These are phyloP conservation scores for Nyssa sinensis DNA, from an alignment of 148 eudicot genomes.

Conservation along the genomic window DNA sequence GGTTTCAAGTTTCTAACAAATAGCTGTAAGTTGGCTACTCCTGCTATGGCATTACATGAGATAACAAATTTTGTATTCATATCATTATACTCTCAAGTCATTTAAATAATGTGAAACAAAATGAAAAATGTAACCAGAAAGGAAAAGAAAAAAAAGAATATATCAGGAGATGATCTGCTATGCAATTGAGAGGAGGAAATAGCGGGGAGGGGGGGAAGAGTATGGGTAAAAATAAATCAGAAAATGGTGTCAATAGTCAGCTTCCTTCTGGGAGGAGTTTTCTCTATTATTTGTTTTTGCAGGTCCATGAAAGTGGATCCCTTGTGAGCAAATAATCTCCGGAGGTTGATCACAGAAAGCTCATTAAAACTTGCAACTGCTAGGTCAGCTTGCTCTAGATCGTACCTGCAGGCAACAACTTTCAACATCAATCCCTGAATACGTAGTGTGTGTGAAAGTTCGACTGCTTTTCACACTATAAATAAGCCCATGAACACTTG, in stretches of 20 bases:
- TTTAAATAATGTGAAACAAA: background rate
- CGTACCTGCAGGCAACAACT: constrained; percentile 56
- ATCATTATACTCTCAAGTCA: background rate
- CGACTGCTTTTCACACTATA: background rate
- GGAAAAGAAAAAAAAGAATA: background rate
- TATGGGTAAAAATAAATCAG: constrained; percentile 20
- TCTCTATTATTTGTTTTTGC: constrained; percentile 82
- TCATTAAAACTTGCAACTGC: constrained; percentile 80
- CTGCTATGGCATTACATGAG: background rate
- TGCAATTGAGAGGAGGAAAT: constrained; percentile 16
- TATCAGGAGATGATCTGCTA: background rate
- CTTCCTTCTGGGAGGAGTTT: constrained; percentile 67
- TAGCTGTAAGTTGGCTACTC: too few species aligned
- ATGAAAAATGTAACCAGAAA: background rate
- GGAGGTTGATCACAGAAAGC: constrained; percentile 85
- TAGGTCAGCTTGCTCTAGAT: constrained; percentile 89
- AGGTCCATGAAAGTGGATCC: constrained; percentile 88
- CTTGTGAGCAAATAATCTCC: constrained; percentile 81
- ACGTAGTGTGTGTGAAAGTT: too few species aligned
- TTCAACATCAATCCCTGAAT: background rate
- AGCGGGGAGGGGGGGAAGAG: background rate
- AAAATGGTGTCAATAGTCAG: constrained; percentile 83
- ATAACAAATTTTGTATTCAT: background rate
- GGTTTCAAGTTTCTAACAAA: too few species aligned
- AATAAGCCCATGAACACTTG: background rate